These are phyloP conservation scores for Bauhinia variegata DNA, from an alignment of 306 rosid genomes.

Conservation along the genomic window DNA sequence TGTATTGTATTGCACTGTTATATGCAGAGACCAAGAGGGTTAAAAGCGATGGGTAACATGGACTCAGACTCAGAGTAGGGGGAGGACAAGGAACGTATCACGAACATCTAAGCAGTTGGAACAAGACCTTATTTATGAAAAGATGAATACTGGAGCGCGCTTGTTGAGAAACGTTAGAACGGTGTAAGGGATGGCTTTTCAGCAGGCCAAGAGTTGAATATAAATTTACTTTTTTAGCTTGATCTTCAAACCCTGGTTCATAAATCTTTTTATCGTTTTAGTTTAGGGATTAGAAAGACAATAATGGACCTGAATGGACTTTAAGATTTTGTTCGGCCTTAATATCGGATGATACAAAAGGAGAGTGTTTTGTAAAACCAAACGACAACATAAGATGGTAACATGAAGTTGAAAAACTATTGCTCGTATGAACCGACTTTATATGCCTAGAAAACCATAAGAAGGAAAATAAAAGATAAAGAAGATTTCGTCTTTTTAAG, in stretches of 20 bases:
- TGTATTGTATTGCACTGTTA: background rate
- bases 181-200: constrained; percentile 37
- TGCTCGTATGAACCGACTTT: no score
- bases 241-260: background rate
- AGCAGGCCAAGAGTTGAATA: constrained; percentile 32
- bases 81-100: no score
- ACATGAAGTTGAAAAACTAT: no score
- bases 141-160: constrained; percentile 25
- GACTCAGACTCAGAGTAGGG: constrained; percentile 77
- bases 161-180: constrained; percentile 41
- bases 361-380: no score
- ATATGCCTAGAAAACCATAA: no score
- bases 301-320: background rate
- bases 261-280: background rate
- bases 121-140: background rate
- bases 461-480: no score
- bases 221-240: constrained; percentile 23
- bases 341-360: no score
- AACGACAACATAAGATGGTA: no score
- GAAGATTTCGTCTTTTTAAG: no score
- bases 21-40: constrained; percentile 88
- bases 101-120: constrained; percentile 16
- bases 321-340: no score
- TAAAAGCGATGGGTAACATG: constrained; percentile 91
- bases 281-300: background rate